Evolutionary conservation across 768 basidiomycete species (phyloP).

Genomic region (Melanogaster broomeanus): DNA sequence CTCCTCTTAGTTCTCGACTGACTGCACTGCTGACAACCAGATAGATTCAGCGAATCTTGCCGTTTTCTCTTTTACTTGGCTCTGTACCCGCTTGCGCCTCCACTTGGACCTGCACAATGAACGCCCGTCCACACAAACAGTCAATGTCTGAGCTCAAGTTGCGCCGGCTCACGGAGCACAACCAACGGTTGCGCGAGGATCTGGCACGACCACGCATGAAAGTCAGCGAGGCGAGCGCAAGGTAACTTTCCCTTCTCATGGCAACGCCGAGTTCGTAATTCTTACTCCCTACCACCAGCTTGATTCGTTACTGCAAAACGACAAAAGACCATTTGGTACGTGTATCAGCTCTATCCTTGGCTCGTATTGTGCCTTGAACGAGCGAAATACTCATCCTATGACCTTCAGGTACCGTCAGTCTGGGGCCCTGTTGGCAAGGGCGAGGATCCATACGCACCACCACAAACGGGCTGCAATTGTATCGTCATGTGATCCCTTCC

Average conservation of each 20-base stretch:
- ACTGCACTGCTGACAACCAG: constrained; percentile 11
- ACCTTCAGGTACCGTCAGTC: constrained; percentile 78
- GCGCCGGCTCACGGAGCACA: constrained; percentile 90
- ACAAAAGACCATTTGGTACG: constrained; percentile 88
- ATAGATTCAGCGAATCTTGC: background rate
- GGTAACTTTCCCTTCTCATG: constrained; percentile 42
- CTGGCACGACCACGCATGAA: constrained; percentile 84
- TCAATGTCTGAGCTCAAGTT: constrained; percentile 98
- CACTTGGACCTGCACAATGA: constrained; percentile 47
- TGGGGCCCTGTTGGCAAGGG: constrained; percentile 91
- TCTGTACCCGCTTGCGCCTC: constrained; percentile 11
- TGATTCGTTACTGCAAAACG: constrained; percentile 93
- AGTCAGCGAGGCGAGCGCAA: constrained; percentile 89
- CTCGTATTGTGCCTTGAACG: background rate
- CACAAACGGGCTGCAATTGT: constrained; percentile 71
- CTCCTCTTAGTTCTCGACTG: constrained; percentile 7
- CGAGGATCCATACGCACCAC: constrained; percentile 92
- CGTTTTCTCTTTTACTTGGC: constrained; percentile 8
- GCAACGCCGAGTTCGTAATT: constrained; percentile 1
- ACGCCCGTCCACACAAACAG: constrained; percentile 82
- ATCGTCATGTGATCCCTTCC: constrained; percentile 60
- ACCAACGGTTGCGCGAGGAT: constrained; percentile 88
- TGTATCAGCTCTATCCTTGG: constrained; percentile 5
- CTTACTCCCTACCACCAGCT: constrained; percentile 42
- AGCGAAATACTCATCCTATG: constrained; percentile 2